Base-by-base conservation (phyloP, 345 rosid species). In the Salix arbutifolia region DNA sequence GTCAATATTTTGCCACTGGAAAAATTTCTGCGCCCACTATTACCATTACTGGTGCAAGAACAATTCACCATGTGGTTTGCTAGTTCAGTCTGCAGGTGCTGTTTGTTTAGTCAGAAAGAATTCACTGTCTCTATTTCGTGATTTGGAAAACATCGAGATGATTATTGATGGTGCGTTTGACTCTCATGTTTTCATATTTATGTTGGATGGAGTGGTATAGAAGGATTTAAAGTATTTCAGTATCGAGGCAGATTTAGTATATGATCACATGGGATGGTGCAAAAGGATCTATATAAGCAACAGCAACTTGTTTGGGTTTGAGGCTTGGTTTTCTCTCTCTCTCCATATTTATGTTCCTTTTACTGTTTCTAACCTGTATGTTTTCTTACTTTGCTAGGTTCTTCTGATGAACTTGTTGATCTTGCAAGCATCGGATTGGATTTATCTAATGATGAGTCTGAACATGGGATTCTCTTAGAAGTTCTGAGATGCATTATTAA, bases 91-190 rank as follows among this genome's bases (percentile, higher is more conserved):
- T 23, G 60, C 79, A 53, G 91, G 92, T 79, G 94, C 81, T 81
- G 78, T 92, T 86, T 96, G 96, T 84, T 87, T 96, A 79, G 80
- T 96, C 73, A 86, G 99, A 84, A 91, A 86, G 82, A 87, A 84
- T 86, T 92, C 99, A 65, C 79, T 92, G 65, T 91, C 98, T 62
- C 68, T 90, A 73, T 91, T 91, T 79, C 96, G 91, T 78, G 86
- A 84, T 76, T 61, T 85, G 83, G 98, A 90, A 83, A 86, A 74
- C 65, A 74, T 86, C 76, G 97, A 96, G 86, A 82, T 85, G 72
- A 87, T 89, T 75, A 73, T 87, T 75, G 86, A 90, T 83, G 97
- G 99, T 93, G 86, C 71, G 87, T 8, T 53, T 21, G 64, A 13
- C 76, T 33, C 65, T 4, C 40, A 46, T 46, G 23, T 28, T 33